Evolutionary conservation across 805 yeast species (phyloP).

Genomic region (Candida oleophila): DNA sequence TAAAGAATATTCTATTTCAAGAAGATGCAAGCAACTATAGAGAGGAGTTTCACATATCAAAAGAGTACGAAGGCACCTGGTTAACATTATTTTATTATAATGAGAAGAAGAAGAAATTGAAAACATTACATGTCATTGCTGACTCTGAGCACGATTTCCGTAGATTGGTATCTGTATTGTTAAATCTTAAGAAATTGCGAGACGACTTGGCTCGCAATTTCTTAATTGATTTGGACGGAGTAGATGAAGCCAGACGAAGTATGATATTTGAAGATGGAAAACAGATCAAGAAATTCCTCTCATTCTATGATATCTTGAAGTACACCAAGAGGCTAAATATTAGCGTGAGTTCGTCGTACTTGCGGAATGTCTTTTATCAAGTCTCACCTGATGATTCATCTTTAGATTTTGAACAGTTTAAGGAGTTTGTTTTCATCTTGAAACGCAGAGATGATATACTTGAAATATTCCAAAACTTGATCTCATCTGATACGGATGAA

Average conservation of each 20-base stretch:
- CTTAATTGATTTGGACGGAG: constrained; percentile 37
- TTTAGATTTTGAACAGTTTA: constrained; percentile 72
- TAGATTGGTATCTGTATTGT: constrained; percentile 54
- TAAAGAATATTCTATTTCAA: constrained; percentile 59
- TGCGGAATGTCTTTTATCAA: constrained; percentile 49
- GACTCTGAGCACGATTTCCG: constrained; percentile 57
- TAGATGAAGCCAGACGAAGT: constrained; percentile 26
- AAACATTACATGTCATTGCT: constrained; percentile 79
- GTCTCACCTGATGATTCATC: constrained; percentile 40
- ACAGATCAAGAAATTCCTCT: constrained; percentile 31
- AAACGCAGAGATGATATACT: constrained; percentile 65
- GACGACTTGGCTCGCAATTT: constrained; percentile 63
- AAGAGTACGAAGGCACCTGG: constrained; percentile 71
- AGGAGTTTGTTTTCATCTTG: constrained; percentile 65
- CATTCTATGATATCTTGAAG: constrained; percentile 66
- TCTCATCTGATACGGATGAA: constrained; percentile 1
- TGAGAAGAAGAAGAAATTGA: constrained; percentile 58
- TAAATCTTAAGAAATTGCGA: constrained; percentile 61
- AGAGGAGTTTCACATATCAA: constrained; percentile 76
- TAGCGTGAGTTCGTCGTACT: constrained; percentile 55
- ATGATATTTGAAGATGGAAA: constrained; percentile 21
- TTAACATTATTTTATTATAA: constrained; percentile 72
- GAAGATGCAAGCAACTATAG: constrained; percentile 80
- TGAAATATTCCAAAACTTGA: constrained; percentile 39
- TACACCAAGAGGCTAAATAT: constrained; percentile 70